These are phyloP conservation scores for Cystoisospora suis DNA, from an alignment of 169 alveolate species.

Conservation along the genomic window DNA sequence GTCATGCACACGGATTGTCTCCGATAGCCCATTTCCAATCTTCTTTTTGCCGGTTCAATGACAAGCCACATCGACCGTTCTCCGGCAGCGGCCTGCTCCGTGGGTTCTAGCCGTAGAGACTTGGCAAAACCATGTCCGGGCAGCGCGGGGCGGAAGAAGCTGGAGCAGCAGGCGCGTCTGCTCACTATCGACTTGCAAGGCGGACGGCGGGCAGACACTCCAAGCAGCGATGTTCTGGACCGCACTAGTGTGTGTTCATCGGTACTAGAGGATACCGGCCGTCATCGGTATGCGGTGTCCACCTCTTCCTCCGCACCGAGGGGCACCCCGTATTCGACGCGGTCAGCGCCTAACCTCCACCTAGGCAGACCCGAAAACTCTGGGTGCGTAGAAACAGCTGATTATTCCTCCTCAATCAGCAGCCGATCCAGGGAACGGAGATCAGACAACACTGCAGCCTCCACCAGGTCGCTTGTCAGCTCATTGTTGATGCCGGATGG, in stretches of 20 bases:
- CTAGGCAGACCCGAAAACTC: not conserved
- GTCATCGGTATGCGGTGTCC: not conserved
- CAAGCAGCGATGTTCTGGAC: too few species aligned
- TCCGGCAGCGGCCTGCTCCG: too few species aligned
- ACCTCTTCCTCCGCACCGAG: not conserved
- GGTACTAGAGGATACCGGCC: not conserved
- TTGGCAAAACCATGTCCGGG: too few species aligned
- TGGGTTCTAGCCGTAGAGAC: too few species aligned
- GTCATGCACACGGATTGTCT: too few species aligned
- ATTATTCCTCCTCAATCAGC: not conserved
- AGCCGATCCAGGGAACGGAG: not conserved
- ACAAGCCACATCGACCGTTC: too few species aligned
- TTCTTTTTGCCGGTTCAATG: too few species aligned
- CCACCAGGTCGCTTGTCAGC: not conserved
- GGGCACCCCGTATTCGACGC: slow-evolving; percentile 3
- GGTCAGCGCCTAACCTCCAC: slow-evolving; percentile 26
- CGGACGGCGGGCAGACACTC: too few species aligned
- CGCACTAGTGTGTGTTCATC: not conserved
- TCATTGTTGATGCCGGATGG: slow-evolving; percentile 35
- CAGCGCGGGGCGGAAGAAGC: too few species aligned
- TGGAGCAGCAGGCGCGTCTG: too few species aligned
- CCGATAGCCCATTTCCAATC: too few species aligned
- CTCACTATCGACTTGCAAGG: too few species aligned
- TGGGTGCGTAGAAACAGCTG: not conserved
- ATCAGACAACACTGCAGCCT: not conserved